Base-by-base conservation (phyloP, 345 rosid genomes). In the Cardamine chenopodiifolia region DNA sequence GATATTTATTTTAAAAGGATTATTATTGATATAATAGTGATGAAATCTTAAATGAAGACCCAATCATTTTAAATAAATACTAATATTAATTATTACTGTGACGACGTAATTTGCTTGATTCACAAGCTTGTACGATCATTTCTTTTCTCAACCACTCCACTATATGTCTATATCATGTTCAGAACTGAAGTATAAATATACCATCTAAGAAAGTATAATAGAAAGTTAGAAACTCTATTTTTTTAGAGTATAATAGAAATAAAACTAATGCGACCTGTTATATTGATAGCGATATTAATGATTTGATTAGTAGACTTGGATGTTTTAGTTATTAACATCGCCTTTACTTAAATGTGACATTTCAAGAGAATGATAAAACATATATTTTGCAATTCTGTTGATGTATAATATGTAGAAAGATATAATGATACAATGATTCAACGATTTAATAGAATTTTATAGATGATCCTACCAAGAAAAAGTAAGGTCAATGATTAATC, bases 81-180 rank as follows among this genome's bases (percentile, higher is more conserved):
- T 58, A 31, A 29, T 42, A 40, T 15, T 42, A 18, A 53, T 62
- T 42, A 76, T 55, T 62, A 62, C 15, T 3, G 59, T 54, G 42
- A 35, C 59, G 57, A 45, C 49, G 70, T 62, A 44, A 70, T 42
- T 69, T 76, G 75, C 75, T 76, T 70, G 70, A 70, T 23, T 62
- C 17, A 76, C 71, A 76, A 76, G 42, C 42, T 70, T 55, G 66
- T 70, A 63, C 69, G 48, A 62, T 20, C 11, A 14, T 62, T 45
- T 55, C 32, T 40, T 64, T 22, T 70, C 50, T 42, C 53, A 76
- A 76, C 75, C 66, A 76, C 80, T 76, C 80, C 75, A 70, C 80
- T 76, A 70, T 17, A 17, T 45, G 22, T 44, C 48, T 44, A 44
- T 14, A 70, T 69, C 58, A 53, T 50, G 31, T 31, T 42, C 62